Evolutionary conservation across 1,284 basidiomycete genomes (phyloP).

Genomic region (Neotropicomus parvogracilis): DNA sequence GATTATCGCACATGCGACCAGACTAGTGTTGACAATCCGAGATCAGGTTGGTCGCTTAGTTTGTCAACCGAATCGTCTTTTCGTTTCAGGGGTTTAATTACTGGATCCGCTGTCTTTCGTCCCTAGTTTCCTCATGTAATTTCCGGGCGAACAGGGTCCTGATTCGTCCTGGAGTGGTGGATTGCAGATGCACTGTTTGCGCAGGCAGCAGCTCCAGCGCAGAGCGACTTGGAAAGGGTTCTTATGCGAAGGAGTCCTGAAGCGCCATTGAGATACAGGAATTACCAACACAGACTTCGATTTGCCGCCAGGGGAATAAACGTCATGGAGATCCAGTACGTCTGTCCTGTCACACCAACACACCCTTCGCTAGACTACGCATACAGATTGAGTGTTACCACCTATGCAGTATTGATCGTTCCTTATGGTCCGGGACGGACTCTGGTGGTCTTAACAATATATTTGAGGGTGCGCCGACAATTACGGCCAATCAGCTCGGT

Average conservation of each 20-base stretch:
- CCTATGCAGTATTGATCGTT: constrained; percentile 56
- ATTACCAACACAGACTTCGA: constrained; percentile 66
- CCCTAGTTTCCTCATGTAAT: too few relatives aligned
- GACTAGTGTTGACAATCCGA: too few relatives aligned
- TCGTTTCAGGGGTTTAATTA: too few relatives aligned
- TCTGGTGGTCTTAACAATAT: constrained; percentile 58
- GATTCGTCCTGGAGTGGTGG: constrained; percentile 80
- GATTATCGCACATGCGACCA: too few relatives aligned
- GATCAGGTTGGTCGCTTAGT: too few relatives aligned
- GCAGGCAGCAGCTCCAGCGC: constrained; percentile 49
- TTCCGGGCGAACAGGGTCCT: constrained; percentile 47
- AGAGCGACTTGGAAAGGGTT: constrained; percentile 73
- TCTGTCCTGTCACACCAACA: constrained; percentile 7
- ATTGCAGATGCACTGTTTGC: constrained; percentile 58
- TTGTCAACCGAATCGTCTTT: too few relatives aligned
- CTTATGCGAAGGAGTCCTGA: constrained; percentile 60
- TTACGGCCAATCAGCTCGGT: too few relatives aligned
- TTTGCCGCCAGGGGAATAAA: constrained; percentile 75
- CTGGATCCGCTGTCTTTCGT: too few relatives aligned
- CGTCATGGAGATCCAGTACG: constrained; percentile 76
- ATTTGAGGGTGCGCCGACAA: constrained; percentile 73
- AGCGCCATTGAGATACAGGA: constrained; percentile 82
- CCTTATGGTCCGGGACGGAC: constrained; percentile 69
- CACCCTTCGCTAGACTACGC: constrained; percentile 10
- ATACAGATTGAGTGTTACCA: constrained; percentile 78